Evolutionary conservation across 2,329 filamentous ascomycete species (phyloP), one percentile per base, ranked within the genome.

Genomic region (Pezicula radicicola): DNA sequence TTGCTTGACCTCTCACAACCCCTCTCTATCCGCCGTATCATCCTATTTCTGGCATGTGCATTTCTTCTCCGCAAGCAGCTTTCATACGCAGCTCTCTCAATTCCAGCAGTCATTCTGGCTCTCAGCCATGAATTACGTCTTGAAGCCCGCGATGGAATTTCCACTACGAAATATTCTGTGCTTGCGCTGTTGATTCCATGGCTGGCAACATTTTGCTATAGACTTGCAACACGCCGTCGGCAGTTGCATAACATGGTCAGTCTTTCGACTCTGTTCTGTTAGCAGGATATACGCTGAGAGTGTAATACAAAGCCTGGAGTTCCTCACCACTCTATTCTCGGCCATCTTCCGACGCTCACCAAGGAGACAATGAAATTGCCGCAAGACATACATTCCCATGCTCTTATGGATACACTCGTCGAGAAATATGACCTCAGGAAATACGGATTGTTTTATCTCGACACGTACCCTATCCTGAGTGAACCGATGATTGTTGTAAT

Each of bases 371-470:
- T 49, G 48, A 43, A 30, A 12, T 49, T 49, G 12, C 48, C 48
- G 1, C 15, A 10, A 21, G 48, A 49, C 19, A n/a, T 49, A 21
- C 48, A 49, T 18, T 25, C 33, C 10, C 48, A 49, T 18, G 30
- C 45, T 9, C 18, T 43, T 10, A 49, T 49, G 48, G 35, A 35
- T 42, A 18, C 28, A 4, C 39, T 49, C 4, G 39, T 21, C 12
- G 48, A 49, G 15, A 49, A 28, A 12, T 49, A 40, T 6, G 15
- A 40, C 19, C 37, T 40, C n/a, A 40, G 37, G n/a, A 46, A 57
- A 27, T 19, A 51, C 12, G 58, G 58, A 2, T 40, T 53, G 12
- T 55, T 54, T 16, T 55, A 53, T 28, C 21, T 58, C 3, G 56
- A 58, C 42, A 25, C 49, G 10, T 58, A 56, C 43, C 56, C 56